phyloP scores from a whole-genome alignment of 2,329 filamentous ascomycete genomes.

The Leptographium procerum region DNA sequence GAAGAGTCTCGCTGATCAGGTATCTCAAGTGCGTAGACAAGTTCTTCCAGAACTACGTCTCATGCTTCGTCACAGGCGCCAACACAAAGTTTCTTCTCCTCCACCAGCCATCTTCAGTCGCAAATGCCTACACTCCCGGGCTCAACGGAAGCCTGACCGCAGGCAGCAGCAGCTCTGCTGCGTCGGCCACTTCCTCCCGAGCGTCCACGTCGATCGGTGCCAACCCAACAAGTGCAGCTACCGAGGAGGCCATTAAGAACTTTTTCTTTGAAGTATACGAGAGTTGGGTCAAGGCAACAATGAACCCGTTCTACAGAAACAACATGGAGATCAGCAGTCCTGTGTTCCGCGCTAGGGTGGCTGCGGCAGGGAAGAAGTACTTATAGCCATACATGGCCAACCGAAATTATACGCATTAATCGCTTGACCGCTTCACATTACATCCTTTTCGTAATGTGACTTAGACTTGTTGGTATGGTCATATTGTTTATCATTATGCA shows the following conservation, averaged over 20 bases:
- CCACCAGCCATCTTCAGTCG: conserved; percentile 54
- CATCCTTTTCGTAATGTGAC: no score
- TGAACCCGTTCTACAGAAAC: conserved; percentile 89
- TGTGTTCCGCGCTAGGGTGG: conserved; percentile 71
- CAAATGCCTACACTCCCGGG: conserved; percentile 10
- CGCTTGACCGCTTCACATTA: no score
- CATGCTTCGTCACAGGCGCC: conserved; percentile 83
- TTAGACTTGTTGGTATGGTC: not conserved
- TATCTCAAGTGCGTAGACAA: conserved; percentile 95
- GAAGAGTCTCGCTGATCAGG: conserved; percentile 33
- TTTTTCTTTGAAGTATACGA: conserved; percentile 97
- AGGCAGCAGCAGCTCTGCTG: conserved; percentile 19
- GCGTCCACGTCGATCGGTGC: conserved; percentile 62
- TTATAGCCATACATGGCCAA: conserved; percentile 37
- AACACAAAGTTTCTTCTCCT: conserved; percentile 92
- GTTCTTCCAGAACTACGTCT: conserved; percentile 92
- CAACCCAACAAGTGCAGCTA: conserved; percentile 80
- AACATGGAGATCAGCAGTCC: conserved; percentile 81
- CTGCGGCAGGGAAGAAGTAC: conserved; percentile 86
- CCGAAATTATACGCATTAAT: not conserved
- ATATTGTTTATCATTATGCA: conserved; percentile 4
- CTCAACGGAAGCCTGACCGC: conserved; percentile 11
- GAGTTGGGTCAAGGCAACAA: conserved; percentile 89
- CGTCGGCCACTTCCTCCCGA: conserved; percentile 28
- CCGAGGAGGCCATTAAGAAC: conserved; percentile 88